A percentile compares a stretch with the other conserved stretches of the same genome.
These are phyloP conservation scores for Sclerotinia nivalis DNA, from an alignment of 2,329 filamentous ascomycete species.

Conservation along the genomic window DNA sequence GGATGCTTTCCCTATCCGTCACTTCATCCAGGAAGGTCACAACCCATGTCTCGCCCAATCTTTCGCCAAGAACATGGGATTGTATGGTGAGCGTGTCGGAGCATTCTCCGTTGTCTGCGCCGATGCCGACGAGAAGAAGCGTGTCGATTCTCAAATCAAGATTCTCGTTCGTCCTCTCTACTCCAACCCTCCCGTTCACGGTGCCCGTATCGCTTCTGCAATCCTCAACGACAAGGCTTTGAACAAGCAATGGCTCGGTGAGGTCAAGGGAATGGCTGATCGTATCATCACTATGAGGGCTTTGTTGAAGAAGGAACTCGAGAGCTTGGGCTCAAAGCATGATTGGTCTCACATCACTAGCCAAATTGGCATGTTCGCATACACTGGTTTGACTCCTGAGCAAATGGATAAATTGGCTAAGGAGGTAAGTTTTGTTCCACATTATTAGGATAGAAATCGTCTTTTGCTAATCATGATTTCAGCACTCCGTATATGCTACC, in stretches of 20 bases:
- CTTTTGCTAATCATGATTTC: constrained; percentile 26
- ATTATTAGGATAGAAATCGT: constrained; percentile 11
- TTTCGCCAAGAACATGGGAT: constrained; percentile 99
- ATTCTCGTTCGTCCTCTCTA: constrained; percentile 95
- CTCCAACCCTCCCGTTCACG: constrained; percentile 97
- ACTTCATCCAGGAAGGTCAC: constrained; percentile 93
- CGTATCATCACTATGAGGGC: constrained; percentile 98
- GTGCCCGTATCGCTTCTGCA: constrained; percentile 87
- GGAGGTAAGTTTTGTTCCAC: constrained; percentile 59
- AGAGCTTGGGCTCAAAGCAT: constrained; percentile 92
- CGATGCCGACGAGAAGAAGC: constrained; percentile 87
- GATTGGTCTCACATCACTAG: constrained; percentile 99
- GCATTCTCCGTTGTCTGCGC: constrained; percentile 91
- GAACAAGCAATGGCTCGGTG: constrained; percentile 90
- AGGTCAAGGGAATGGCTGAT: constrained; percentile 98
- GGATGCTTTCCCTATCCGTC: constrained; percentile 88
- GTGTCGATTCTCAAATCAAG: constrained; percentile 96
- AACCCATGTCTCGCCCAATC: constrained; percentile 86
- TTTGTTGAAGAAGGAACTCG: constrained; percentile 89
- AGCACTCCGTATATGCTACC: constrained; percentile 95
- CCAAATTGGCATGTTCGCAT: constrained; percentile 99
- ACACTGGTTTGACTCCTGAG: constrained; percentile 86
- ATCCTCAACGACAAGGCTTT: constrained; percentile 84
- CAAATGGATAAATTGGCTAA: constrained; percentile 91
- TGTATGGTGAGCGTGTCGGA: constrained; percentile 97